These are phyloP conservation scores for Vitis labrusca DNA, from an alignment of 164 flowering plant species.

Conservation along the genomic window DNA sequence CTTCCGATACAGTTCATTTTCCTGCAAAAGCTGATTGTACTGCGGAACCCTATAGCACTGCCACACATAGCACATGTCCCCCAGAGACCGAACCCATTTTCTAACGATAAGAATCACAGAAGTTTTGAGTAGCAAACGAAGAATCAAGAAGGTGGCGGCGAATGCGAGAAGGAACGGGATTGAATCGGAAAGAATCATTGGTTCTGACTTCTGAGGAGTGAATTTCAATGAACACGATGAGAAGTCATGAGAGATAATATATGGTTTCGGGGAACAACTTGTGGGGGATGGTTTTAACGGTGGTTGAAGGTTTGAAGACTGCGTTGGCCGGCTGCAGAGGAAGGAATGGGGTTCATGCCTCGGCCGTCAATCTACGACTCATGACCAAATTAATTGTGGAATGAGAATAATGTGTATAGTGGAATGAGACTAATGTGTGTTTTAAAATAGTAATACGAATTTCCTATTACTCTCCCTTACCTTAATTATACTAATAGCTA, in stretches of 20 bases:
- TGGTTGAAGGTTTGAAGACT: not conserved
- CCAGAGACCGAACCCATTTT: slow-evolving; percentile 30
- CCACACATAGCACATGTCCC: slow-evolving; percentile 42
- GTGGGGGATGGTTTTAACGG: not conserved
- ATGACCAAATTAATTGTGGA: not conserved
- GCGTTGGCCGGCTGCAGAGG: not conserved
- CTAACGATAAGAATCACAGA: slow-evolving; percentile 20
- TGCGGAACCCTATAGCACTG: slow-evolving; percentile 66
- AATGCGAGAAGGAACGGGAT: not conserved
- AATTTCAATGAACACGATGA: too few relatives aligned
- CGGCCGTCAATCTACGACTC: slow-evolving; percentile 11
- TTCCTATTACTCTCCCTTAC: too few relatives aligned
- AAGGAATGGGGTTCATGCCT: not conserved
- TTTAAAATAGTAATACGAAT: too few relatives aligned
- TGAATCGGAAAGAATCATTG: not conserved
- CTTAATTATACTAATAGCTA: too few relatives aligned
- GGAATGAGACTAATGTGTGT: too few relatives aligned
- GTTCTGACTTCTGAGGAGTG: too few relatives aligned
- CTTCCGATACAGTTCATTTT: slow-evolving; percentile 58
- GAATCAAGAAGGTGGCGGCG: not conserved
- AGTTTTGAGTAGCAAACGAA: slow-evolving; percentile 17
- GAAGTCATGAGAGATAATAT: too few relatives aligned
- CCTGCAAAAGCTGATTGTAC: slow-evolving; percentile 47
- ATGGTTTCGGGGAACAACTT: too few relatives aligned
- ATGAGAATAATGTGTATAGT: too few relatives aligned